Evolutionary conservation across 2,329 filamentous ascomycete species (phyloP).

Genomic region (Corynespora cassiicola): DNA sequence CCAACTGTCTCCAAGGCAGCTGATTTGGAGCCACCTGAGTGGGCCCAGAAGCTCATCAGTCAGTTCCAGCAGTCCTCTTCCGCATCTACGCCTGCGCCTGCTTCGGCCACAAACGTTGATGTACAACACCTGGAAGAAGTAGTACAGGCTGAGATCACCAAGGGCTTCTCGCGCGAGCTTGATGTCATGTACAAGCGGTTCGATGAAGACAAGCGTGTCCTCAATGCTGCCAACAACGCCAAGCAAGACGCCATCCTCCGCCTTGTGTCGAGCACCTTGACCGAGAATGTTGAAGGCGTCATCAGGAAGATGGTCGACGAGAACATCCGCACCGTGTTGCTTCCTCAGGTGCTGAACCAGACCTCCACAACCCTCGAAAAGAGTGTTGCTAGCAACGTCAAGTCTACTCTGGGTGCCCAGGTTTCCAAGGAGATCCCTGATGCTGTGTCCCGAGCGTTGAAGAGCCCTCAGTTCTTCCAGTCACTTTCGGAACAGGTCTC

Average conservation of each 20-base stretch:
- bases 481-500: slow-evolving; percentile 75
- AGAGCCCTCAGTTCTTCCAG: slow-evolving; percentile 76
- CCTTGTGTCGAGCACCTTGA: slow-evolving; percentile 71
- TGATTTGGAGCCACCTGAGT: slow-evolving; percentile 40
- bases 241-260: slow-evolving; percentile 74
- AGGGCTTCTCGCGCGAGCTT: slow-evolving; percentile 55
- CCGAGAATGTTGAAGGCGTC: slow-evolving; percentile 76
- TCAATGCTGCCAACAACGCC: slow-evolving; percentile 67
- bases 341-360: slow-evolving; percentile 75
- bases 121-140: slow-evolving; percentile 61
- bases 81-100: slow-evolving; percentile 17
- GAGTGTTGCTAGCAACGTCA: slow-evolving; percentile 72
- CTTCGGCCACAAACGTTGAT: slow-evolving; percentile 41
- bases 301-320: slow-evolving; percentile 77
- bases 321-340: slow-evolving; percentile 75
- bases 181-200: slow-evolving; percentile 65
- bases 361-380: slow-evolving; percentile 73
- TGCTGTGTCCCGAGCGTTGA: slow-evolving; percentile 70
- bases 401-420: slow-evolving; percentile 68
- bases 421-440: slow-evolving; percentile 78
- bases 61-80: slow-evolving; percentile 31
- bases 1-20: slow-evolving; percentile 21
- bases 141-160: slow-evolving; percentile 57
- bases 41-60: slow-evolving; percentile 43
- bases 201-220: slow-evolving; percentile 72